phyloP scores from a whole-genome alignment of 1,284 basidiomycete genomes.

The Rhizoctonia solani region DNA sequence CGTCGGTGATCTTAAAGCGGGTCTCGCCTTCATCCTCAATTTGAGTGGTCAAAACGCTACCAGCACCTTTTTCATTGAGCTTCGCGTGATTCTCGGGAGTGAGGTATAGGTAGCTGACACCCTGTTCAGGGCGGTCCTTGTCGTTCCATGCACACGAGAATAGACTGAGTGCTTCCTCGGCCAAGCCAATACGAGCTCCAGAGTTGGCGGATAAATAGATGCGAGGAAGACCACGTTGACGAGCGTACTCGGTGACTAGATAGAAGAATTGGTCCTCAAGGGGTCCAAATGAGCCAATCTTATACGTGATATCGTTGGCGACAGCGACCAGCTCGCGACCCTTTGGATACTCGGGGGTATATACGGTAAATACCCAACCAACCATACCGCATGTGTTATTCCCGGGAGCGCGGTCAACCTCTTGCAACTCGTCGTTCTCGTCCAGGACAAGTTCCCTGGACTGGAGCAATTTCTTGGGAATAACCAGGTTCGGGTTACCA shows the following conservation, averaged over 20 bases:
- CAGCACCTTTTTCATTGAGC: constrained; percentile 77
- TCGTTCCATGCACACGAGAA: constrained; percentile 95
- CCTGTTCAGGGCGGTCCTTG: constrained; percentile 83
- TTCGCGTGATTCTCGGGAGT: constrained; percentile 84
- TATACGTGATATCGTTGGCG: constrained; percentile 98
- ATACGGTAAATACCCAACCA: constrained; percentile 92
- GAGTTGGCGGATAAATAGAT: constrained; percentile 99
- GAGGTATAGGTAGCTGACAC: constrained; percentile 95
- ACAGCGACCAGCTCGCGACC: constrained; percentile 90
- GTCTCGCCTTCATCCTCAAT: constrained; percentile 84
- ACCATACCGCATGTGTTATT: constrained; percentile 98
- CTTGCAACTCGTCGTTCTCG: constrained; percentile 86
- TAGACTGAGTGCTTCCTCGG: constrained; percentile 87
- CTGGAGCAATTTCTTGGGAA: constrained; percentile 79
- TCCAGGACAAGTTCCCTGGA: constrained; percentile 92
- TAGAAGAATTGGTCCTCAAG: constrained; percentile 96
- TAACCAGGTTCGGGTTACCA: constrained; percentile 65
- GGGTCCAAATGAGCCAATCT: constrained; percentile 98
- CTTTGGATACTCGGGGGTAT: constrained; percentile 90
- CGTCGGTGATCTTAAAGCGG: constrained; percentile 93
- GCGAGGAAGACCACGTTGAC: constrained; percentile 84
- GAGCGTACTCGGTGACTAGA: constrained; percentile 92
- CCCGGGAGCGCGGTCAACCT: constrained; percentile 90
- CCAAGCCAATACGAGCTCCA: constrained; percentile 94
- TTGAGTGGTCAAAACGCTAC: constrained; percentile 81